phyloP scores from a whole-genome alignment of 495 filamentous ascomycete genomes.

The Gamarada debralockiae region DNA sequence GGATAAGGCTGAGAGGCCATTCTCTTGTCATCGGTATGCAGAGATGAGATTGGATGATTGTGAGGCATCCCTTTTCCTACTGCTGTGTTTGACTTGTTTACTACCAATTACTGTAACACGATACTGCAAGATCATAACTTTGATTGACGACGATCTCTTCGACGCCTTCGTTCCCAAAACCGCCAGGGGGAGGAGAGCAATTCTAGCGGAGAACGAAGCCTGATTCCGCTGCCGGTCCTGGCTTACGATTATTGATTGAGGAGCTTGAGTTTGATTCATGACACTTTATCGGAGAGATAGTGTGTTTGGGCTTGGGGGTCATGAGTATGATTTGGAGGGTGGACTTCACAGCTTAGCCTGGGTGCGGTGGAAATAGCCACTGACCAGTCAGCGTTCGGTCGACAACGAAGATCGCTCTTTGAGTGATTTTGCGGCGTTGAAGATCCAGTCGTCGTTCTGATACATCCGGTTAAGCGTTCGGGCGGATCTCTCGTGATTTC shows the following conservation, averaged over 20 bases:
- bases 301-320: background rate
- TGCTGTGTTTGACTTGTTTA: background rate
- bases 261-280: slow-evolving; percentile 1
- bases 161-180: slow-evolving; percentile 1
- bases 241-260: slow-evolving; percentile 10
- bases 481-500: slow-evolving; percentile 9
- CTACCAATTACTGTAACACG: slow-evolving; percentile 10
- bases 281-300: slow-evolving; percentile 12
- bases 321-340: too few species aligned
- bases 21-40: too few species aligned
- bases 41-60: too few species aligned
- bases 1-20: background rate
- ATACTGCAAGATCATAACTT: slow-evolving; percentile 1
- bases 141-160: slow-evolving; percentile 10
- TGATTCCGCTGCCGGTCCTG: slow-evolving; percentile 11
- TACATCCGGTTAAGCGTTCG: slow-evolving; percentile 12
- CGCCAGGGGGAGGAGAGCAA: background rate
- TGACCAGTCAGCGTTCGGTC: slow-evolving; percentile 1
- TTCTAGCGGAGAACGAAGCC: slow-evolving; percentile 4
- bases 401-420: background rate
- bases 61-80: background rate
- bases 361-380: slow-evolving; percentile 12
- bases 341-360: too few species aligned
- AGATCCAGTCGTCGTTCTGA: background rate
- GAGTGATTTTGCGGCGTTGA: too few species aligned